These are phyloP conservation scores for Globisporangium yorkense DNA, from an alignment of 352 stramenopile species.

Conservation along the genomic window DNA sequence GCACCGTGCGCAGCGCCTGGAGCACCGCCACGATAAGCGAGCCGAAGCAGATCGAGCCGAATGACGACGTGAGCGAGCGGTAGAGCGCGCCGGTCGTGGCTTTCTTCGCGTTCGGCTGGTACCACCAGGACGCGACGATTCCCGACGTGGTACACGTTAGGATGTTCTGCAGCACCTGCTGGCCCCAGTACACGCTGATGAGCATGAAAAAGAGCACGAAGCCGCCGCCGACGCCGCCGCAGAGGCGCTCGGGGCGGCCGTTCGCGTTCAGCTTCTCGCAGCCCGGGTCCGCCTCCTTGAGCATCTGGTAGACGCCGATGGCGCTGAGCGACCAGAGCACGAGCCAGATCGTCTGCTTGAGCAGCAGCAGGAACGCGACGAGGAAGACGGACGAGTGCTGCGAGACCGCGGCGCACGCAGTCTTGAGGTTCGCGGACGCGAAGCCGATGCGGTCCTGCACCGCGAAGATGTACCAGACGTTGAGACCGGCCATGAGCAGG, in stretches of 20 bases:
- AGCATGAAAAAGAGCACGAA: constrained; percentile 77
- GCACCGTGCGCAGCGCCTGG: constrained; percentile 64
- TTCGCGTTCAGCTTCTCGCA: constrained; percentile 40
- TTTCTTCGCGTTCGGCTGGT: constrained; percentile 52
- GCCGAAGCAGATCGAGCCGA: constrained; percentile 80
- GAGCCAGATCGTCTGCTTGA: constrained; percentile 76
- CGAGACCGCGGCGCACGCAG: constrained; percentile 51
- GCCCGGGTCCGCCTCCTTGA: constrained; percentile 54
- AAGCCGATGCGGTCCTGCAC: constrained; percentile 81
- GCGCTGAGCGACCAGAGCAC: constrained; percentile 59
- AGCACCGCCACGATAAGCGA: constrained; percentile 86
- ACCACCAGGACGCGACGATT: constrained; percentile 83
- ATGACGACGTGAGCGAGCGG: constrained; percentile 73
- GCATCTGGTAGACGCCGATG: constrained; percentile 70
- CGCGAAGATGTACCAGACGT: constrained; percentile 81
- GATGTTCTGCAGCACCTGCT: constrained; percentile 83
- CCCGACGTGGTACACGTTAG: constrained; percentile 75
- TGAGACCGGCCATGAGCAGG: constrained; percentile 53
- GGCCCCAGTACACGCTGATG: constrained; percentile 79
- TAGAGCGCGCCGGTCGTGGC: constrained; percentile 67
- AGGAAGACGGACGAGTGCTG: constrained; percentile 56
- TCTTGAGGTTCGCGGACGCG: constrained; percentile 73
- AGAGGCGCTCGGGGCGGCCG: constrained; percentile 27
- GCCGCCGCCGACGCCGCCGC: constrained; percentile 51
- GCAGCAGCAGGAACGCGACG: constrained; percentile 55